Evolutionary conservation across 345 rosid genomes (phyloP), one percentile per base, ranked within the genome.

Genomic region (Dipteronia sinensis): DNA sequence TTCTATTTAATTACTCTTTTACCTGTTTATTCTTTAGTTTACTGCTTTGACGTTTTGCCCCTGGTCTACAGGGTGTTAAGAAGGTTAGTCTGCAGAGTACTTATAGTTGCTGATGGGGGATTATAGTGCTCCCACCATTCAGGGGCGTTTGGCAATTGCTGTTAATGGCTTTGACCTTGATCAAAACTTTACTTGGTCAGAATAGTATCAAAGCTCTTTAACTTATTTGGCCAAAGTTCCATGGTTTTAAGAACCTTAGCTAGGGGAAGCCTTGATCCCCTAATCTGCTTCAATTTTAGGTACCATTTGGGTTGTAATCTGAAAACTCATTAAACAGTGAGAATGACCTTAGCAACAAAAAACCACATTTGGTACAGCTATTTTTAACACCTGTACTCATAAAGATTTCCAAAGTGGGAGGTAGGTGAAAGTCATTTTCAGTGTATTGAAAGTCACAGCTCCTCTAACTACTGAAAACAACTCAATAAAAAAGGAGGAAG

Each of bases 341-440:
- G 8, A 72, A 53, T 31, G 46, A 55, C 47, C 12, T 71, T 19
- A 19, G 56, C 74, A 71, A 44, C 31, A 49, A 47, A 69, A 69
- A 46, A 9, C n/a, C 56, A 46, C 55, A 7, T 47, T 69, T 69
- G 59, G 59, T 38, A 69, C 20, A 23, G 22, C 61, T 53, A 23
- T 69, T 47, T 69, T 69, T 19, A 16, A 27, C 29, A 19, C n/a
- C 49, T 55, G 49, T 53, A 71, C 15, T 71, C 65, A n/a, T 31
- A 27, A 31, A n/a, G 4, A 5, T 31, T 56, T 56, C 47, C 20
- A 2, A 53, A 16, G 15, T 7, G 51, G n/a, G 65, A 55, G 25
- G 40, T 4, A 71, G 29, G 29, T 71, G 75, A n/a, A n/a, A 71
- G 75, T 55, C 75, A 55, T 55, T 71, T 56, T n/a, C 75, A 10